phyloP scores from a whole-genome alignment of 257 asterid genomes.

The Penstemon eatonii region DNA sequence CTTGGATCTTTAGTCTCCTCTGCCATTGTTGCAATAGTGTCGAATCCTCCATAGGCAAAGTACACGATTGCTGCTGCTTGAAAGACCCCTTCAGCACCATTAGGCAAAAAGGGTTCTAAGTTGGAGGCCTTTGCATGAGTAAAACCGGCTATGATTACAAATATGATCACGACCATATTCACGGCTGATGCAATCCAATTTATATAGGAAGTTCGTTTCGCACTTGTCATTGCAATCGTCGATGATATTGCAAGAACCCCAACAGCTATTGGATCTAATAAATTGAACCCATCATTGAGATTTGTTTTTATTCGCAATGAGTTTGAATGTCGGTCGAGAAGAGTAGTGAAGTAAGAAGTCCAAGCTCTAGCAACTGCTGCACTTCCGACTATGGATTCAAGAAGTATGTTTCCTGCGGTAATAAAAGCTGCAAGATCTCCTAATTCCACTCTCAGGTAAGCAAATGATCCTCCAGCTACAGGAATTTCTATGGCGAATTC shows the following conservation, averaged over 20 bases:
- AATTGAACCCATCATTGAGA: constrained; percentile 40
- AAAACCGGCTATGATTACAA: constrained; percentile 56
- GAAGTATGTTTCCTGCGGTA: constrained; percentile 60
- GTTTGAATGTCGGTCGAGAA: constrained; percentile 44
- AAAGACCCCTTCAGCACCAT: constrained; percentile 52
- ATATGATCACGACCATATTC: constrained; percentile 47
- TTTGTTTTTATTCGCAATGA: constrained; percentile 49
- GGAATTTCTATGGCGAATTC: constrained; percentile 64
- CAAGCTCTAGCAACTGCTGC: constrained; percentile 63
- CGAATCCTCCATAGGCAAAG: constrained; percentile 62
- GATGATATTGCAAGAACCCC: constrained; percentile 43
- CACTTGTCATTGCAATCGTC: constrained; percentile 44
- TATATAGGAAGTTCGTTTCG: constrained; percentile 47
- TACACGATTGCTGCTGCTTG: constrained; percentile 60
- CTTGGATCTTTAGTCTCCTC: constrained; percentile 55
- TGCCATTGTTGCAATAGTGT: constrained; percentile 61
- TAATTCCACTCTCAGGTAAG: constrained; percentile 58
- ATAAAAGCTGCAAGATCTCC: constrained; percentile 64
- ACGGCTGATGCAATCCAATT: constrained; percentile 67
- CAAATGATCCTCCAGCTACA: constrained; percentile 61
- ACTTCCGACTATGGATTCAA: constrained; percentile 54
- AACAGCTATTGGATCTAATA: constrained; percentile 54
- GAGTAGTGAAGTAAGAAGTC: constrained; percentile 69
- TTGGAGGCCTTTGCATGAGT: constrained; percentile 51
- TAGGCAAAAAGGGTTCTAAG: constrained; percentile 48